Conservation (phyloP, 139 green algal genomes). For the Coelastrella sp. region DNA sequence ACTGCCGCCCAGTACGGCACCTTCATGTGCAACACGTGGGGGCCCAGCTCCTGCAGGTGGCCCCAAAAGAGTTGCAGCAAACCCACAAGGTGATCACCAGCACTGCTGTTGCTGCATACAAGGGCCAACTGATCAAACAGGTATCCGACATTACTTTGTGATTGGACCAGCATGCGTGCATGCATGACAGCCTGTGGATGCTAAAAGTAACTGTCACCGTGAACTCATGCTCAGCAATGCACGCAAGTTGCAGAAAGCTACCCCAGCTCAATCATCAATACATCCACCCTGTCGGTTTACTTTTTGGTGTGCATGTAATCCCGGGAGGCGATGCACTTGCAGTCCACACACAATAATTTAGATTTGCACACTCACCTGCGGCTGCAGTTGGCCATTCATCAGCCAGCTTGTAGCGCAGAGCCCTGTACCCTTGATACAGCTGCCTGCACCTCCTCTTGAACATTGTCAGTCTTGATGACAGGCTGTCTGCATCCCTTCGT, state of each 20-base stretch:
- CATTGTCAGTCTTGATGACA: constrained; percentile 53
- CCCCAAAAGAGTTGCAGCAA: neutral
- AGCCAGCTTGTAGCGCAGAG: constrained; percentile 55
- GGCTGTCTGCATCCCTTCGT: constrained; percentile 54
- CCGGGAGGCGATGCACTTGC: neutral
- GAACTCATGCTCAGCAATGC: neutral
- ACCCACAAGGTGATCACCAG: neutral
- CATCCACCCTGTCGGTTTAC: too few relatives aligned
- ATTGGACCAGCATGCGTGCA: too few relatives aligned
- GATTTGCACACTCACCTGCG: neutral
- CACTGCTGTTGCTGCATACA: too few relatives aligned
- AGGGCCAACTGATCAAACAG: too few relatives aligned
- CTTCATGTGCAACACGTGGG: constrained; percentile 48
- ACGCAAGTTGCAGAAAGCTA: neutral
- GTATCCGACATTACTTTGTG: too few relatives aligned
- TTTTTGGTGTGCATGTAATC: too few relatives aligned
- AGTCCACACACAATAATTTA: neutral
- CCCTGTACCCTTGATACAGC: constrained; percentile 64
- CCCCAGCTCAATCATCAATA: neutral
- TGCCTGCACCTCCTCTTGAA: constrained; percentile 60
- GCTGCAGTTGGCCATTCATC: constrained; percentile 59
- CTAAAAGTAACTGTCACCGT: too few relatives aligned
- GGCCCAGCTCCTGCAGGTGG: neutral
- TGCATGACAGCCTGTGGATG: too few relatives aligned
- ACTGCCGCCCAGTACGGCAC: constrained; percentile 46